Conservation (phyloP, 768 basidiomycete species). For the Leccinum aurantiacum region DNA sequence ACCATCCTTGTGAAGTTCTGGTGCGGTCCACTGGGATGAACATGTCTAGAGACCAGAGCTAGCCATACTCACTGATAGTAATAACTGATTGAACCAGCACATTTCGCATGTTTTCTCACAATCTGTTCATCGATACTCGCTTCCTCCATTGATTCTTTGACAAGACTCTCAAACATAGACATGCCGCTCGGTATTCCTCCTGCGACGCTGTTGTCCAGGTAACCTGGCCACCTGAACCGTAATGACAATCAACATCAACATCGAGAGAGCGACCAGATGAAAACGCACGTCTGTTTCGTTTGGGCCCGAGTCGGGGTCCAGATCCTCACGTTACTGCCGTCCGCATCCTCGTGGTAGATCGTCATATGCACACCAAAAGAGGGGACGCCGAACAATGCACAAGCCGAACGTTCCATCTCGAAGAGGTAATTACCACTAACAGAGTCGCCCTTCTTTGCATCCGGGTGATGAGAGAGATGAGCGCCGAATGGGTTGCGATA, state of each 20-base stretch:
- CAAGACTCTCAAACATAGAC: slow-evolving; percentile 65
- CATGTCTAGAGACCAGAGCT: neutral
- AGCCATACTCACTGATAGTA: slow-evolving; percentile 57
- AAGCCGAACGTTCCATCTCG: slow-evolving; percentile 86
- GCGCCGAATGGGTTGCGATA: slow-evolving; percentile 69
- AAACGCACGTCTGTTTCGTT: slow-evolving; percentile 84
- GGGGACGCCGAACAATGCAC: slow-evolving; percentile 83
- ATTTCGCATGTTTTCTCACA: slow-evolving; percentile 55
- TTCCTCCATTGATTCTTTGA: slow-evolving; percentile 94
- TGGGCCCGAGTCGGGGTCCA: slow-evolving; percentile 88
- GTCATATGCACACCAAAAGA: slow-evolving; percentile 95
- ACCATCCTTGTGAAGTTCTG: slow-evolving; percentile 46
- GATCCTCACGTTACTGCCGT: slow-evolving; percentile 45
- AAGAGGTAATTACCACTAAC: slow-evolving; percentile 67
- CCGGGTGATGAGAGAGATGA: slow-evolving; percentile 36
- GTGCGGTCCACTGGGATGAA: slow-evolving; percentile 1
- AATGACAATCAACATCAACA: neutral
- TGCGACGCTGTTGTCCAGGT: slow-evolving; percentile 87
- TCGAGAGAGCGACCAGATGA: neutral
- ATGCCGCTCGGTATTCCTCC: slow-evolving; percentile 89
- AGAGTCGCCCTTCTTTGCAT: slow-evolving; percentile 32
- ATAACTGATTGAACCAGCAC: slow-evolving; percentile 77
- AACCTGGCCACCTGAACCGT: slow-evolving; percentile 69
- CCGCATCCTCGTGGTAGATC: slow-evolving; percentile 49
- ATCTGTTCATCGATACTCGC: slow-evolving; percentile 74